Base-by-base conservation (phyloP, 192 early-diverging fungal genomes). In the Backusella sp. region DNA sequence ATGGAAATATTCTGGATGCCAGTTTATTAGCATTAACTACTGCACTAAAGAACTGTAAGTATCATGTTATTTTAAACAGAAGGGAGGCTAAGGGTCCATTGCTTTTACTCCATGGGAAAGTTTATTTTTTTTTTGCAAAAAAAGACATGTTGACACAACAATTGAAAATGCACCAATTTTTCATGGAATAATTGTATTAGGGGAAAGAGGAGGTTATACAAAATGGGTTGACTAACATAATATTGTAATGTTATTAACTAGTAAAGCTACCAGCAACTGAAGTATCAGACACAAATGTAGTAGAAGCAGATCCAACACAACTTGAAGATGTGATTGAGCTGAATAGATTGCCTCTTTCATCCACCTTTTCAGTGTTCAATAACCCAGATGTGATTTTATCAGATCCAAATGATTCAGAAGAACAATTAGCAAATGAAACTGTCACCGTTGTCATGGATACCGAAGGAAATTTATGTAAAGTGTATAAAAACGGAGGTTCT, bases 1-100 rank as follows among this genome's bases (percentile, higher is more conserved):
- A 96, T 76, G 97, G 97, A 23, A 95, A 95, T 77, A 88, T 95
- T 0, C 53, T 96, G 73, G 97, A 99, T 82, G 95, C 96, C 1
- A 91, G 92, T 26, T 66, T 99, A 21, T 66, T 92, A 35, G 93
- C 95, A 6, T 78, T 98, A 23, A 79, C 90, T 37, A 88, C 93
- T n/a, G 95, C 97, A 0, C 81, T 99, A 35, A 79, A 82, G 30
- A 86, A 93, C 78, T 79, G 95, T 92, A 83, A 73, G 69, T 77
- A 17, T 7, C 23, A 21, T 23, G 15, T 1, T 66, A 66, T 66
- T 32, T 35, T 32, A 28, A 11, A 39, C 37, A 39, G 9, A 11
- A 39, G 0, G 37, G 32, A 32, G 32, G 32, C 32, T 3, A 32
- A 32, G 32, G 11, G 12, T 39, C 11, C 9, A 39, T 39, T 39